Evolutionary conservation across 2,329 filamentous ascomycete genomes (phyloP).

Genomic region (Tolypocladium amazonense): DNA sequence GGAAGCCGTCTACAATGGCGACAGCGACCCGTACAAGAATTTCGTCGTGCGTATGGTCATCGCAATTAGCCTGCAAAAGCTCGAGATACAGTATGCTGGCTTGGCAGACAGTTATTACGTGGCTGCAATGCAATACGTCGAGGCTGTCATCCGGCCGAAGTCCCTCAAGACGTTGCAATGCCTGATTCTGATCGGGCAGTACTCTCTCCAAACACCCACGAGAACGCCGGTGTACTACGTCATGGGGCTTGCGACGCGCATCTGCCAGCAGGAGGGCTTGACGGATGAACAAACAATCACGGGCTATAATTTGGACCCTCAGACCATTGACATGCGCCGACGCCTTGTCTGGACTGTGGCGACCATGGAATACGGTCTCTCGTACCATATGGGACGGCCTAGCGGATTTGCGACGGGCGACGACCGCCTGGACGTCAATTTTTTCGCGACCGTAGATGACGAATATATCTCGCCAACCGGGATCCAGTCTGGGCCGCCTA

Average conservation of each 20-base stretch:
- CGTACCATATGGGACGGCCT: conserved; percentile 79
- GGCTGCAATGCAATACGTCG: conserved; percentile 74
- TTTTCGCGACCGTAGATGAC: conserved; percentile 76
- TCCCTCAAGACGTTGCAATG: conserved; percentile 87
- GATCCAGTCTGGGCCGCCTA: conserved; percentile 59
- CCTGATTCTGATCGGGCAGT: conserved; percentile 75
- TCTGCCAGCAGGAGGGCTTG: conserved; percentile 81
- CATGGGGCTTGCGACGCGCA: conserved; percentile 73
- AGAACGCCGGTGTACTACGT: conserved; percentile 90
- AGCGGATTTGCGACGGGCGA: conserved; percentile 73
- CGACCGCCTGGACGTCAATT: conserved; percentile 76
- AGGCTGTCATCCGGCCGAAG: conserved; percentile 76
- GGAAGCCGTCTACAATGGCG: conserved; percentile 69
- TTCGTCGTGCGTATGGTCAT: conserved; percentile 87
- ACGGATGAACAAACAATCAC: conserved; percentile 83
- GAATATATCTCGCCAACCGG: conserved; percentile 70
- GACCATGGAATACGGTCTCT: conserved; percentile 80
- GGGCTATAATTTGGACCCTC: conserved; percentile 51
- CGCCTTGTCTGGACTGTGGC: conserved; percentile 81
- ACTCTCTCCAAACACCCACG: conserved; percentile 86
- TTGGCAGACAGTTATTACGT: conserved; percentile 92
- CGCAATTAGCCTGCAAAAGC: conserved; percentile 87
- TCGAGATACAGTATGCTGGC: conserved; percentile 82
- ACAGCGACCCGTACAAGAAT: conserved; percentile 69
- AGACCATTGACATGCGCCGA: conserved; percentile 82